phyloP scores from a whole-genome alignment of 2,329 filamentous ascomycete species.

The Fusarium penzigii region DNA sequence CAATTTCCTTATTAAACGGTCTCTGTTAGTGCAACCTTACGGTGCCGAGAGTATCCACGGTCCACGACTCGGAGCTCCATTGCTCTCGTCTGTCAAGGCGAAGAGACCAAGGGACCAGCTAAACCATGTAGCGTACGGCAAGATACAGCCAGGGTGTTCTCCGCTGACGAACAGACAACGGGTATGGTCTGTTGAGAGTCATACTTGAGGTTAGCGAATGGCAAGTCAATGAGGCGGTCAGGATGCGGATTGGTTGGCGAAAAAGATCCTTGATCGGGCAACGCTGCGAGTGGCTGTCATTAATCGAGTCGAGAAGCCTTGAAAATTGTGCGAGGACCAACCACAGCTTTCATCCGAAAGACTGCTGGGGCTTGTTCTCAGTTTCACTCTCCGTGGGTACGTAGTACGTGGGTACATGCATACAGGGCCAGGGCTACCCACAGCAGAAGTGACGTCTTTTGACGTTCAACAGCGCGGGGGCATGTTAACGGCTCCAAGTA shows the following conservation, averaged over 20 bases:
- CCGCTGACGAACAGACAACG: slow-evolving; percentile 12
- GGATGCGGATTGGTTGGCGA: slow-evolving; percentile 24
- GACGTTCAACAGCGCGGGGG: slow-evolving; percentile 18
- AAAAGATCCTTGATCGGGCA: slow-evolving; percentile 18
- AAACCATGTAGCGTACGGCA: too few relatives aligned
- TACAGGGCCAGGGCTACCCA: slow-evolving; percentile 11
- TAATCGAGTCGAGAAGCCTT: slow-evolving; percentile 21
- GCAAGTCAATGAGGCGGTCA: slow-evolving; percentile 27
- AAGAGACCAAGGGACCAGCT: too few relatives aligned
- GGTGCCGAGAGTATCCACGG: slow-evolving; percentile 18
- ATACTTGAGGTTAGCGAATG: slow-evolving; percentile 20
- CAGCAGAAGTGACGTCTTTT: slow-evolving; percentile 22
- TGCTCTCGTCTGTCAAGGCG: too few relatives aligned
- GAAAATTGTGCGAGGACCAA: slow-evolving; percentile 17
- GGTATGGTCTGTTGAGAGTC: slow-evolving; percentile 14
- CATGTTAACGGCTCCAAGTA: slow-evolving; percentile 5
- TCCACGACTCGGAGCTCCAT: slow-evolving; percentile 12
- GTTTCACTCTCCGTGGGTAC: background rate
- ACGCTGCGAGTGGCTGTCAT: slow-evolving; percentile 23
- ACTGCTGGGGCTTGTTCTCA: too few relatives aligned
- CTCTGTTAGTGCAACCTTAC: slow-evolving; percentile 24
- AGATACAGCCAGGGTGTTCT: slow-evolving; percentile 14
- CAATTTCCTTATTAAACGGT: slow-evolving; percentile 30
- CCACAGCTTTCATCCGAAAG: slow-evolving; percentile 18
- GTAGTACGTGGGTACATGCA: slow-evolving; percentile 16